Base-by-base conservation (phyloP, 2,329 filamentous ascomycete genomes). In the Diaporthe australafricana region DNA sequence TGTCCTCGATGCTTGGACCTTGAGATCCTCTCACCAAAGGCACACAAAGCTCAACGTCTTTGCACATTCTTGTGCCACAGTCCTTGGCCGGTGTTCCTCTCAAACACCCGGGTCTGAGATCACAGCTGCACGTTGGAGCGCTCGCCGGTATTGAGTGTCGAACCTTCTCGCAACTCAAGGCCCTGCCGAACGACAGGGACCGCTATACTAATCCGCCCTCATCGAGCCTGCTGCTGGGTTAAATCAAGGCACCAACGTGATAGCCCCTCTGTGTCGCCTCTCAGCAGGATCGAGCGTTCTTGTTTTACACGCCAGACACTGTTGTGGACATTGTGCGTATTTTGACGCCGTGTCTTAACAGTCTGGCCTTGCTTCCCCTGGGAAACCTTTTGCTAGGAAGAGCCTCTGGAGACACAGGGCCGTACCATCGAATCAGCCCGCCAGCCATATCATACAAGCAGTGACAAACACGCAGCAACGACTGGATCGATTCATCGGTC, bases 21-120 rank as follows among this genome's bases (percentile, higher is more conserved):
- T 68, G 65, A 47, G 63, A 30, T 17, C 38, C 17, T 52, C 9
- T 6, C 17, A 27, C 14, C 17, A n/a, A 16, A 56, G 32, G 32
- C 50, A 55, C 38, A 22, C 16, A 40, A 60, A 38, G 25, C 40
- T 48, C 60, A 70, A 22, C 53, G 52, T 63, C 53, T 40, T 63
- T 70, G 47, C 71, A 68, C 30, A 35, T 38, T 22, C 30, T 53
- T 32, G 57, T 47, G 45, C 45, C 48, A 35, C 60, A 55, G 27
- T 20, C 72, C 32, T 38, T 60, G 35, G 42, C 27, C 56, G 55
- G 30, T 30, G 32, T 48, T 55, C 70, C 35, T 68, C 70, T 73
- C 45, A 72, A 72, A 73, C 68, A 72, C 60, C 38, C 38, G 68
- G 60, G 68, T 75, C 57, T 68, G 56, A 73, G 69, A 72, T 74